Base-by-base conservation (phyloP, 805 yeast species). In the Wickerhamomyces sydowiorum region DNA sequence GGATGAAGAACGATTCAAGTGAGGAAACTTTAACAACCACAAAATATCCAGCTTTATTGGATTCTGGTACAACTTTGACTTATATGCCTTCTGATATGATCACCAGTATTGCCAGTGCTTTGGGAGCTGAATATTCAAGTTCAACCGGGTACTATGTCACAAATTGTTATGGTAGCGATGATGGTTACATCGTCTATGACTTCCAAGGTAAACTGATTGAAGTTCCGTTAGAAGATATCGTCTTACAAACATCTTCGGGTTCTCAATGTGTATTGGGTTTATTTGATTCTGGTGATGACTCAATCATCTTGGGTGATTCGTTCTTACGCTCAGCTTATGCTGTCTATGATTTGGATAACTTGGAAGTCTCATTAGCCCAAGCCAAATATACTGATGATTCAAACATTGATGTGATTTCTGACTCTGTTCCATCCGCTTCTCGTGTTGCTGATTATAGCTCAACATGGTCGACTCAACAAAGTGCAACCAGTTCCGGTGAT, bases 141-240 rank as follows among this genome's bases (percentile, higher is more conserved):
- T 39, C 49, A 2, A 49, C 64, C 7, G 79, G 76, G 1, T 71
- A 69, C 35, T 82, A 78, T 53, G 25, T 62, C 7, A 55, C 75
- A 49, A 57, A 57, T 6, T 83, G 89, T 57, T 51, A 58, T 46
- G 50, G 54, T 5, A 48, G 45, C 12, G 46, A 46, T 13, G 56
- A 60, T 37, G 50, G 61, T 39, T 59, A 61, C 3, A 50, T 59
- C 48, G 46, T 77, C 8, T 77, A 76, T 50, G 64, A 74, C 50
- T 79, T 84, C 61, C 77, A 78, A 45, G 89, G 87, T 6, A 57
- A 69, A n/a, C n/a, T n/a, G n/a, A n/a, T n/a, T n/a, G n/a, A n/a
- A n/a, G n/a, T n/a, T n/a, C 82, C 86, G 23, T 54, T 76, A 15
- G 29, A 46, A 3, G 55, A 63, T 49, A 61, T 64, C 46, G 46